Percentiles rank a stretch among this genome's conserved stretches.
Conservation (phyloP, 345 rosid species). For the Carallia brachiata region DNA sequence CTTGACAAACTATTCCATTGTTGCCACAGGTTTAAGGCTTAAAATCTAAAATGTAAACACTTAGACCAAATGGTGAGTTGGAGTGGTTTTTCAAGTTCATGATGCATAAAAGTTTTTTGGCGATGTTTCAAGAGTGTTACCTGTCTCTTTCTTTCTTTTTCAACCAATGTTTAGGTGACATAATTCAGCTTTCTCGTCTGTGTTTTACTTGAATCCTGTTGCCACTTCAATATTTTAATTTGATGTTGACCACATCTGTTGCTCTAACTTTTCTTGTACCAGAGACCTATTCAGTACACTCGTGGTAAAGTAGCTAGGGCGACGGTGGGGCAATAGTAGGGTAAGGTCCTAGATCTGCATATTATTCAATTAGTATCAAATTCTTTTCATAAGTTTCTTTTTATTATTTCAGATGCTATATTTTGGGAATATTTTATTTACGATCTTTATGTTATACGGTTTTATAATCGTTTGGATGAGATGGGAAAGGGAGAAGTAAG, state of each 20-base stretch:
- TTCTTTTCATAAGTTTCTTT: too few relatives aligned
- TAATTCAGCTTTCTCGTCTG: too few relatives aligned
- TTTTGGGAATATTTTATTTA: slow-evolving; percentile 7
- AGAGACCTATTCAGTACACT: slow-evolving; percentile 80
- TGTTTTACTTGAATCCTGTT: neutral
- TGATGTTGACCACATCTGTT: neutral
- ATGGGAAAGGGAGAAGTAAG: slow-evolving; percentile 82
- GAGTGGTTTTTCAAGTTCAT: neutral
- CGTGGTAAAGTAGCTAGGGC: slow-evolving; percentile 81
- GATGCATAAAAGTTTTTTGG: neutral
- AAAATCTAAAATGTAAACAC: neutral
- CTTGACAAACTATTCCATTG: too few relatives aligned
- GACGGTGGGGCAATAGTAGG: slow-evolving; percentile 19
- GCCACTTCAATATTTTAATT: neutral
- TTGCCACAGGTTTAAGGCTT: neutral
- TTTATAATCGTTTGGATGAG: slow-evolving; percentile 75
- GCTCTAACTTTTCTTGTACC: slow-evolving; percentile 20
- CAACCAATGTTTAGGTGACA: too few relatives aligned
- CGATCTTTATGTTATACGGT: slow-evolving; percentile 72
- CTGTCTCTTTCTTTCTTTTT: neutral
- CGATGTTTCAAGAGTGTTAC: neutral
- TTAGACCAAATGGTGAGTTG: neutral
- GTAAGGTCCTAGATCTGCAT: too few relatives aligned
- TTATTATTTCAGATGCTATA: neutral
- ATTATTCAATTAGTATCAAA: too few relatives aligned